Evolutionary conservation across 2,329 filamentous ascomycete species (phyloP).

Genomic region (Colletotrichum sublineola): DNA sequence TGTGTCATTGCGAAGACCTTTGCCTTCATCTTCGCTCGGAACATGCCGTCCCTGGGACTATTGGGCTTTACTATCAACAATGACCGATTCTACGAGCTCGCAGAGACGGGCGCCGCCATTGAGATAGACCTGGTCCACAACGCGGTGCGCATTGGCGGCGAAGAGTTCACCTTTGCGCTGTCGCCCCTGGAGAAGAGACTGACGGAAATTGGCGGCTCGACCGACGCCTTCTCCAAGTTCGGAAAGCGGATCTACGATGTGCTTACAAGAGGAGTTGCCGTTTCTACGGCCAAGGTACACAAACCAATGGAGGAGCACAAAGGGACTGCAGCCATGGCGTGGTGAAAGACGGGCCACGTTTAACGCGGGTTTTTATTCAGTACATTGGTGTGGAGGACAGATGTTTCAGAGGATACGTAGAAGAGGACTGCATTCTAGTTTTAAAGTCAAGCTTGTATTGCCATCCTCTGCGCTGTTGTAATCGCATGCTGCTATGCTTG

Average conservation of each 20-base stretch:
- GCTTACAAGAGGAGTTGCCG: constrained; percentile 11
- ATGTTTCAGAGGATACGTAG: no score
- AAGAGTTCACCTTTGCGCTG: constrained; percentile 47
- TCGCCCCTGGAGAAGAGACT: constrained; percentile 56
- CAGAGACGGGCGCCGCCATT: constrained; percentile 53
- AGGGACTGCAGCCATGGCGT: no score
- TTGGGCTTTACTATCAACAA: constrained; percentile 57
- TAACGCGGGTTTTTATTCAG: no score
- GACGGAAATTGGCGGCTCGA: constrained; percentile 53
- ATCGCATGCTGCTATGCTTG: no score
- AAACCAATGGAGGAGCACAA: no score
- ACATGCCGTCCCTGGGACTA: constrained; percentile 60
- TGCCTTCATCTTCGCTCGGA: constrained; percentile 61
- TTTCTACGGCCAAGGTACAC: no score
- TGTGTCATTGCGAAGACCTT: constrained; percentile 60
- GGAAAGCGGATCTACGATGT: constrained; percentile 47
- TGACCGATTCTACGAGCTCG: constrained; percentile 53
- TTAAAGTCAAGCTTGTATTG: no score
- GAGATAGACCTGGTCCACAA: constrained; percentile 50
- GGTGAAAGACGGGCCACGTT: no score
- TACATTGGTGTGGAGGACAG: no score
- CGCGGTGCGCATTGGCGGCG: constrained; percentile 42
- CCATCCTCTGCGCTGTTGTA: no score
- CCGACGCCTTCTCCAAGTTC: constrained; percentile 55
- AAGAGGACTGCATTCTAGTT: no score